These are phyloP conservation scores for Acanthamoeba triangularis DNA, from an alignment of 208 protist species.

Conservation along the genomic window DNA sequence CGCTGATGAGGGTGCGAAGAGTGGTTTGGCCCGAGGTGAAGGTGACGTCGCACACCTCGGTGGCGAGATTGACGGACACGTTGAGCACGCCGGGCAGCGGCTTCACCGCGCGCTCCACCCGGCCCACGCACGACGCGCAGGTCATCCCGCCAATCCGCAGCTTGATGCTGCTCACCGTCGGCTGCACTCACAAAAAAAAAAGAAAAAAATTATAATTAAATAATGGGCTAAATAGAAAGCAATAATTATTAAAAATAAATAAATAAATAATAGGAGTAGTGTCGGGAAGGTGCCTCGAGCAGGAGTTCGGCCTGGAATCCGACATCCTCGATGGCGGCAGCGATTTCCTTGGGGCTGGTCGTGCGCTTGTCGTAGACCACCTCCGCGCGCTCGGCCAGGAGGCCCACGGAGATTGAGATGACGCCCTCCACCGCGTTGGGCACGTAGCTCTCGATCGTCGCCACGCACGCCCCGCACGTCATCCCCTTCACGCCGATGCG, in stretches of 20 bases:
- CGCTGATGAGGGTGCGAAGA: background rate
- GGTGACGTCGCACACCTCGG: slow-evolving; percentile 46
- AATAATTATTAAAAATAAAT: background rate
- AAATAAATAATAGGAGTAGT: background rate
- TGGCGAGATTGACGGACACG: slow-evolving; percentile 19
- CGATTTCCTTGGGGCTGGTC: background rate
- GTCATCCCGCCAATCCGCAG: slow-evolving; percentile 41
- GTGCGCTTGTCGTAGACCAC: slow-evolving; percentile 10
- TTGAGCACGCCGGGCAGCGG: background rate
- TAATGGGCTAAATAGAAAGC: background rate
- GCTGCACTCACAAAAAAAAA: background rate
- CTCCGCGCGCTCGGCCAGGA: slow-evolving; percentile 36
- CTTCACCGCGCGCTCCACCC: background rate
- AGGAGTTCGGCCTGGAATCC: slow-evolving; percentile 47
- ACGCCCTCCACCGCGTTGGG: slow-evolving; percentile 46
- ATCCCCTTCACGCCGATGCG: slow-evolving; percentile 88
- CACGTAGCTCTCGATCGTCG: slow-evolving; percentile 91
- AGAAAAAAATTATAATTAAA: background rate
- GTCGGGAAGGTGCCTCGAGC: background rate
- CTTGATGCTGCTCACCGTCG: slow-evolving; percentile 16
- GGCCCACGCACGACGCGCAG: slow-evolving; percentile 43
- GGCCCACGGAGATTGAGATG: slow-evolving; percentile 14
- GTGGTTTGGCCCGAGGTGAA: background rate
- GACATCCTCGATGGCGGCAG: slow-evolving; percentile 51
- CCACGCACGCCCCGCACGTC: slow-evolving; percentile 96